Evolutionary conservation across 805 yeast genomes (phyloP), one percentile per base, ranked within the genome.

Genomic region (Kuraishia hungarica): DNA sequence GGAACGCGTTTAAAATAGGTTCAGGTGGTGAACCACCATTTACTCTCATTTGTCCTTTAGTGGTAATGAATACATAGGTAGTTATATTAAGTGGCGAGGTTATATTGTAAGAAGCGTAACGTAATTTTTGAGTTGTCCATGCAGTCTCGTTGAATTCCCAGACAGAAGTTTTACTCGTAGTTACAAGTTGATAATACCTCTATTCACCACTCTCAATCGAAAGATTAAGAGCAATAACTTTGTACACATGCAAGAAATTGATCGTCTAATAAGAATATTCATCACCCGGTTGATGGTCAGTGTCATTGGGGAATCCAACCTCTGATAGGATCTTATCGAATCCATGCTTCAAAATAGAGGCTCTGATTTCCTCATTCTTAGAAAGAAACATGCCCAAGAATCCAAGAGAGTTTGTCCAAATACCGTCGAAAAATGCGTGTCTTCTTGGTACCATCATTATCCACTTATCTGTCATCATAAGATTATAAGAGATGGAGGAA

Each of bases 371-470:
- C 54, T 80, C 78, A 63, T 84, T 77, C 67, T 89, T 92, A 53
- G 91, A 92, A 56, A 88, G 76, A 52, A 92, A 66, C 59, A 93
- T 69, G 1, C 98, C 97, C 58, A 88, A 74, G 57, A 80, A 81
- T 0, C 96, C 97, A 51, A 90, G 79, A 0, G 97, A 78, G 65
- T 93, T 93, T 61, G 91, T 78, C 56, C 93, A 87, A 29, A 84
- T 69, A 8, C 73, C 73, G 49, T 77, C 75, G 62, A 76, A 83
- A 52, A 71, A 73, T 1, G 86, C 84, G 19, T 66, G 63, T 1
- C 86, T 73, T 63, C 97, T 80, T 19, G 99, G 98, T n/a, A 91
- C 85, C 22, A 88, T 68, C 81, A 91, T 81, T 71, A 93, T 81
- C 89, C 94, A 93, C 54, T 82, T 79, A 52, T 83, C 82, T 51